Evolutionary conservation across 345 rosid species (phyloP).

Genomic region (Eucalyptus pumila): DNA sequence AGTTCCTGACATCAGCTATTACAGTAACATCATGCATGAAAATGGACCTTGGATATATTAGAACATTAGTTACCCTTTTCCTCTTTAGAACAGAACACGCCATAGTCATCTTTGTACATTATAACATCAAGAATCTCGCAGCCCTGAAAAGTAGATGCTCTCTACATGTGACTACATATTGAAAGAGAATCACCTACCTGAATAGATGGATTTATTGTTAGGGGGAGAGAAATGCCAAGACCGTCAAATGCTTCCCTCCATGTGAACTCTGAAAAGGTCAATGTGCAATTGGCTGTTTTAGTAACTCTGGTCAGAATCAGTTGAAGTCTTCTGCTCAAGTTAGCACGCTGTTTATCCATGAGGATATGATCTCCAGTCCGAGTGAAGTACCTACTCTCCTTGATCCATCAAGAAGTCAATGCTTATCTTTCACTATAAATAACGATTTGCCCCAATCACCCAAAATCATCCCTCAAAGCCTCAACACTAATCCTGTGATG

Average conservation of each 20-base stretch:
- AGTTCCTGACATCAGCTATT: not conserved
- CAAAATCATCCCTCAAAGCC: not conserved
- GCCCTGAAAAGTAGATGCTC: not conserved
- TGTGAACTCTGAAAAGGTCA: conserved; percentile 51
- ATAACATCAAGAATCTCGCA: not conserved
- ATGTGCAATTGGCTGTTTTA: not conserved
- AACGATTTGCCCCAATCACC: not conserved
- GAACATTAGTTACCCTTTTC: not conserved
- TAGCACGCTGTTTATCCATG: not conserved
- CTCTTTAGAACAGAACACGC: not conserved
- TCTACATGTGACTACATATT: not conserved
- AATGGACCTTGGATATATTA: not conserved
- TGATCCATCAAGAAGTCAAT: not conserved
- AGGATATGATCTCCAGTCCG: not conserved
- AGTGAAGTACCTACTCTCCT: not conserved
- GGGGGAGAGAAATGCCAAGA: conserved; percentile 83
- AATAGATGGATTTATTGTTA: conserved; percentile 89
- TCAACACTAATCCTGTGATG: no score
- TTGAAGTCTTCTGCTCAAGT: not conserved
- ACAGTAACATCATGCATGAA: not conserved
- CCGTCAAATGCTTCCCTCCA: conserved; percentile 84
- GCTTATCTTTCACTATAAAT: not conserved
- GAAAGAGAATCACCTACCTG: conserved; percentile 36
- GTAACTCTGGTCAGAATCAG: not conserved
- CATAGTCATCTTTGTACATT: not conserved